These are phyloP conservation scores for Fusarium robinianum DNA, from an alignment of 2,329 filamentous ascomycete genomes.

Conservation along the genomic window DNA sequence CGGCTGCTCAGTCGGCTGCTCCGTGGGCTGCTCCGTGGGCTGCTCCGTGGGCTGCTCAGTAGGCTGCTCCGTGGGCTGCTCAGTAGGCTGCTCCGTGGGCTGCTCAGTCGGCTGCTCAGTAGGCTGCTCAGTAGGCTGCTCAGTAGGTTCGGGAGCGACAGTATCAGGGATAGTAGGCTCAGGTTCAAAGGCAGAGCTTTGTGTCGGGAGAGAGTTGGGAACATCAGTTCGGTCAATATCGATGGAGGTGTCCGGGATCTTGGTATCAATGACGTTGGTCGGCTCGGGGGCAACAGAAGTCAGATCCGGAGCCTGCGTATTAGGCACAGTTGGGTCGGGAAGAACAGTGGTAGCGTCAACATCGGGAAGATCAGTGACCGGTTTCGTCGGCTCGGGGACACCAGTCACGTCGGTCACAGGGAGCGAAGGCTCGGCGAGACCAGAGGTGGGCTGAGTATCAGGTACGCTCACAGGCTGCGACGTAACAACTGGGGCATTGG, in stretches of 20 bases:
- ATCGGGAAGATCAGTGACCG: constrained; percentile 4
- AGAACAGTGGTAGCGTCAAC: constrained; percentile 16
- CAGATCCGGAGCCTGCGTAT: constrained; percentile 23
- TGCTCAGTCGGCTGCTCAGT: too few relatives aligned
- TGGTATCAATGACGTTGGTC: constrained; percentile 14
- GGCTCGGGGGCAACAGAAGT: constrained; percentile 23
- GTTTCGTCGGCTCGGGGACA: constrained; percentile 15
- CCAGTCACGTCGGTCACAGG: neutral
- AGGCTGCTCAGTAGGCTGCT: neutral
- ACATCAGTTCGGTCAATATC: constrained; percentile 12
- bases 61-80: too few relatives aligned
- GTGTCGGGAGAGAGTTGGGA: constrained; percentile 14
- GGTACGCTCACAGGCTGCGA: too few relatives aligned
- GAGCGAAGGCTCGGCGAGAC: neutral
- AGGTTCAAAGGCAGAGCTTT: constrained; percentile 11
- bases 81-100: too few relatives aligned
- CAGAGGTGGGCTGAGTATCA: too few relatives aligned
- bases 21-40: too few relatives aligned
- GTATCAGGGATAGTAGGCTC: constrained; percentile 11
- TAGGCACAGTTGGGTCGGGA: constrained; percentile 11
- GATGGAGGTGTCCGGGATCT: constrained; percentile 1
- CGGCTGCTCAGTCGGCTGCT: too few relatives aligned
- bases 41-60: too few relatives aligned
- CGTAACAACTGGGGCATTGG: neutral
- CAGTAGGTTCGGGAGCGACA: constrained; percentile 9